Conservation (phyloP, 1,284 basidiomycete genomes). For the Ganoderma lingzhi region DNA sequence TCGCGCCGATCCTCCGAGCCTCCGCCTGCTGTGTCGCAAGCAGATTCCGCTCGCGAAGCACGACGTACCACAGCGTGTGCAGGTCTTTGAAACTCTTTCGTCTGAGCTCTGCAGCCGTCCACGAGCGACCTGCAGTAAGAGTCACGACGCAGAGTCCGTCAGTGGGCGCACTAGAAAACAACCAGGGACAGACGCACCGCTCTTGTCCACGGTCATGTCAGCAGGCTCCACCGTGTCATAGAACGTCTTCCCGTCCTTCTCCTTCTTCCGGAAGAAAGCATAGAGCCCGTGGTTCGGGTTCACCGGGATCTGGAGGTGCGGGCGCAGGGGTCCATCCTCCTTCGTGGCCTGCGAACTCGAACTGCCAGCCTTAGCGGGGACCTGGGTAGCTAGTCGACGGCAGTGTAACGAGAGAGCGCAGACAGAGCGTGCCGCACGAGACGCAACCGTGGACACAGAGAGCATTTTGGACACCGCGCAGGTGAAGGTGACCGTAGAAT, state of each 20-base stretch:
- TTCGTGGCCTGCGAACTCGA: conserved; percentile 16
- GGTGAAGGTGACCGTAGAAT: not conserved
- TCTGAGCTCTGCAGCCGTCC: conserved; percentile 86
- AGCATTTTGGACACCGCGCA: conserved; percentile 20
- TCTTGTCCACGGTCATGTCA: conserved; percentile 48
- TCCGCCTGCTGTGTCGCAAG: conserved; percentile 89
- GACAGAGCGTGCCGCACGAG: conserved; percentile 22
- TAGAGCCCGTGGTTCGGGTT: conserved; percentile 75
- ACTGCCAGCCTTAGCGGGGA: conserved; percentile 13
- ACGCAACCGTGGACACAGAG: conserved; percentile 12
- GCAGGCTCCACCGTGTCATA: conserved; percentile 56
- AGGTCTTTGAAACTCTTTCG: conserved; percentile 92
- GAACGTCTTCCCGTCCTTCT: conserved; percentile 44
- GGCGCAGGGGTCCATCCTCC: conserved; percentile 45
- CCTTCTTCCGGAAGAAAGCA: conserved; percentile 73
- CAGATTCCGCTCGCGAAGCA: conserved; percentile 88
- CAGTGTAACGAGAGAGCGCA: conserved; percentile 12
- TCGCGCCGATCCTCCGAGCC: conserved; percentile 62
- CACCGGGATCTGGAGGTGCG: conserved; percentile 52
- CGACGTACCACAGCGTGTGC: conserved; percentile 93
- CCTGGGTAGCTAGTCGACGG: conserved; percentile 29
- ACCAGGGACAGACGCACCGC: conserved; percentile 40
- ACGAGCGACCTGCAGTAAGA: conserved; percentile 71
- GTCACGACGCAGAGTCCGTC: conserved; percentile 19
- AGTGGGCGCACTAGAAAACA: conserved; percentile 34